These are phyloP conservation scores for Dichotomocladium elegans DNA, from an alignment of 371 early-diverging fungal species.

Conservation along the genomic window DNA sequence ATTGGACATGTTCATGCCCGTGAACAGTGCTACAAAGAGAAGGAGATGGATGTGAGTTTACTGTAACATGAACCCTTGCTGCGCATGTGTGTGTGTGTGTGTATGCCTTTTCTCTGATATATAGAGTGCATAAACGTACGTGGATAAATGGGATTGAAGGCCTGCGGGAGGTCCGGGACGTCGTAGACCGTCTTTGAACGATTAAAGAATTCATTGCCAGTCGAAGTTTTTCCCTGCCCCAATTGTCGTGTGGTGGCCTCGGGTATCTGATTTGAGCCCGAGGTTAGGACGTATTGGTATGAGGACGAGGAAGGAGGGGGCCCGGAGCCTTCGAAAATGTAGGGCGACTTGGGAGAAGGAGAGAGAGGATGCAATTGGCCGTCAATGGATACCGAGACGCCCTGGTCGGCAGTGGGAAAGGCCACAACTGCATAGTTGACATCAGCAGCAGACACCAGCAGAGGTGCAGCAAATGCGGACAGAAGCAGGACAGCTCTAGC, in stretches of 20 bases:
- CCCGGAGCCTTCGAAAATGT: constrained; percentile 28
- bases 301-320: constrained; percentile 17
- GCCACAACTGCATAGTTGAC: constrained; percentile 34
- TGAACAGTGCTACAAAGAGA: constrained; percentile 20
- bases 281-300: constrained; percentile 26
- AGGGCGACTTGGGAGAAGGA: constrained; percentile 9
- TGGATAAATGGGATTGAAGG: constrained; percentile 34
- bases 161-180: constrained; percentile 50
- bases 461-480: neutral
- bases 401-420: constrained; percentile 27
- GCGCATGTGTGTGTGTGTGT: no score
- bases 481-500: neutral
- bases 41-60: neutral
- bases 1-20: constrained; percentile 30
- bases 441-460: constrained; percentile 16
- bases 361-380: constrained; percentile 20
- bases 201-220: constrained; percentile 51
- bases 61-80: no score
- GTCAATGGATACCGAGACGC: constrained; percentile 25
- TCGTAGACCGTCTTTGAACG: constrained; percentile 31
- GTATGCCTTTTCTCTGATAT: no score
- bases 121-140: constrained; percentile 14
- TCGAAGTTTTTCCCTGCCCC: constrained; percentile 26
- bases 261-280: neutral
- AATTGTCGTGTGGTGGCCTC: constrained; percentile 28